Percentiles rank a stretch among this genome's conserved stretches.
phyloP scores from a whole-genome alignment of 2,329 filamentous ascomycete species.

The Exserohilum turcica region DNA sequence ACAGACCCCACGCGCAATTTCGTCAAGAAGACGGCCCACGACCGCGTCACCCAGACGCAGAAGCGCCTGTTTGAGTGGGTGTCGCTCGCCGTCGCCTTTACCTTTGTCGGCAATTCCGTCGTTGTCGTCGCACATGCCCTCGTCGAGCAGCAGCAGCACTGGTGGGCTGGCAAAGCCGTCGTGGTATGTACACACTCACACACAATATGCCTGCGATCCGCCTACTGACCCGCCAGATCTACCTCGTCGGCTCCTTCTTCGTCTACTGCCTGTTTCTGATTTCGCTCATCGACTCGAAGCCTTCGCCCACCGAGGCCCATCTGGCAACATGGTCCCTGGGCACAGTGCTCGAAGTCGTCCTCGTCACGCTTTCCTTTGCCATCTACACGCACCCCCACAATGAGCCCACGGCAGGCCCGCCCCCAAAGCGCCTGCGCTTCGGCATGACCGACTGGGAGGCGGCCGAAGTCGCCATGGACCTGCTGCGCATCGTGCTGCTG shows the following conservation, averaged over 20 bases:
- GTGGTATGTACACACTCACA: constrained; percentile 71
- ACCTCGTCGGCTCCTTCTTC: constrained; percentile 82
- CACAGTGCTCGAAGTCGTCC: constrained; percentile 71
- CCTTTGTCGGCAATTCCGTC: constrained; percentile 75
- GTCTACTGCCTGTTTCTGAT: constrained; percentile 85
- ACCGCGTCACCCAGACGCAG: constrained; percentile 67
- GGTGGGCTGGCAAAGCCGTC: constrained; percentile 82
- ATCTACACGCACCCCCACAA: constrained; percentile 72
- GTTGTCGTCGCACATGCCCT: constrained; percentile 78
- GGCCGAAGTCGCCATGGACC: constrained; percentile 68
- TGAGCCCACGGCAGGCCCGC: constrained; percentile 58
- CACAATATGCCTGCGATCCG: too few species aligned
- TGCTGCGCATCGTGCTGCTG: constrained; percentile 71
- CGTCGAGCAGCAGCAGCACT: constrained; percentile 65
- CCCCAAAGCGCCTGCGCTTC: constrained; percentile 28
- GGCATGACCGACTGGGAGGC: constrained; percentile 64
- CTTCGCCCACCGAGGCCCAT: constrained; percentile 80
- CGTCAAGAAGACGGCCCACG: constrained; percentile 54
- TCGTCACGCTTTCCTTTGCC: constrained; percentile 71
- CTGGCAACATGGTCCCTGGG: constrained; percentile 78
- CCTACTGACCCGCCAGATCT: constrained; percentile 67
- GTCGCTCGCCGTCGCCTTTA: constrained; percentile 70
- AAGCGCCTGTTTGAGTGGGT: constrained; percentile 78
- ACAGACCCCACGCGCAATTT: constrained; percentile 53
- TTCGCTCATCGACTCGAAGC: constrained; percentile 80